These are phyloP conservation scores for Cornus florida DNA, from an alignment of 148 eudicot species.

Conservation along the genomic window DNA sequence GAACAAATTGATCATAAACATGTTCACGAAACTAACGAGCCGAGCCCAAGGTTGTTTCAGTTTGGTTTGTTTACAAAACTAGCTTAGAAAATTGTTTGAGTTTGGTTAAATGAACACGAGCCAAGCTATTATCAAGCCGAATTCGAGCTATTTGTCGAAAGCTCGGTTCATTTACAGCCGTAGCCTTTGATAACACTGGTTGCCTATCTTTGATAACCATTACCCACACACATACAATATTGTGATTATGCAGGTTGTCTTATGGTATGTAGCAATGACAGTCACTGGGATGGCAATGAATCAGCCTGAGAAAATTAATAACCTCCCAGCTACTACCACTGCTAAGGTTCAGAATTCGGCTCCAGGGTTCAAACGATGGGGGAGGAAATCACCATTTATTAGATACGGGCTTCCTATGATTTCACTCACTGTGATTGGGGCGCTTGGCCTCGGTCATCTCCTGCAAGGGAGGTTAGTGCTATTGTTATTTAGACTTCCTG, in stretches of 20 bases:
- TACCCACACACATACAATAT: neutral
- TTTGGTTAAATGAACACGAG: too few species aligned
- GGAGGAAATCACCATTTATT: conserved; percentile 78
- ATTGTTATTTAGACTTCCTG: neutral
- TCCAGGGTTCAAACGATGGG: conserved; percentile 67
- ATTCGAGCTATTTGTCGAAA: too few species aligned
- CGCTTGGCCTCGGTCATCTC: conserved; percentile 90
- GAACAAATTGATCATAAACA: too few species aligned
- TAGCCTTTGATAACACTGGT: neutral
- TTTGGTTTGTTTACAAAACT: too few species aligned
- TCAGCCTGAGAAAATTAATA: conserved; percentile 34
- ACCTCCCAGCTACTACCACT: conserved; percentile 13
- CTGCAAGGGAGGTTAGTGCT: conserved; percentile 81
- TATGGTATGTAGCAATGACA: conserved; percentile 24
- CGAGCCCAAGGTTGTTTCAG: too few species aligned
- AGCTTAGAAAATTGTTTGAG: too few species aligned
- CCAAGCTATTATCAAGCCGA: too few species aligned
- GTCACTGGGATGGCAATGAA: conserved; percentile 25
- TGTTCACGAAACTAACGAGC: too few species aligned
- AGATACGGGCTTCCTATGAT: conserved; percentile 96
- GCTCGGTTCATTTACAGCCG: too few species aligned
- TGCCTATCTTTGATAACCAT: neutral
- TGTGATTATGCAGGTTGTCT: neutral
- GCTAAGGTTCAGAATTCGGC: conserved; percentile 35
- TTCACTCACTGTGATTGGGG: conserved; percentile 80